Evolutionary conservation across 495 filamentous ascomycete genomes (phyloP).

Genomic region (Hyaloscypha hepaticicola): DNA sequence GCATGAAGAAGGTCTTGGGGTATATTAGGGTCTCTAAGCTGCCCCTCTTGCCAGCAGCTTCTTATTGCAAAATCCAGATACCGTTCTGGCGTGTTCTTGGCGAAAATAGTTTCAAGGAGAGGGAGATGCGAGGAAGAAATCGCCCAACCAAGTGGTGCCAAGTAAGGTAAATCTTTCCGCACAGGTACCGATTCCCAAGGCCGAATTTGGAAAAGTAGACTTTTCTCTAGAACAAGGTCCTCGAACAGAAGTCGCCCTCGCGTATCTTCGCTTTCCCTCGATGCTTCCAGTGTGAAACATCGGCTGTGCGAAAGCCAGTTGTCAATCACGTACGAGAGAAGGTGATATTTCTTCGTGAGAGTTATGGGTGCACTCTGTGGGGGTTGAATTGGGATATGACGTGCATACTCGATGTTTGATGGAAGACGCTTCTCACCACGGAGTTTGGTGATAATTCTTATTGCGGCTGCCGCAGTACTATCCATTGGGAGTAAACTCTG

Average conservation of each 20-base stretch:
- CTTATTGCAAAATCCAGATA: too few relatives aligned
- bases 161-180: too few relatives aligned
- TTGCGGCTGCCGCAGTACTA: not conserved
- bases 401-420: not conserved
- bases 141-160: too few relatives aligned
- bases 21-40: too few relatives aligned
- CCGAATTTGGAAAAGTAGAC: not conserved
- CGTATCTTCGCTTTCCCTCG: not conserved
- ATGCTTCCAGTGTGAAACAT: not conserved
- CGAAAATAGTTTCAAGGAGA: too few relatives aligned
- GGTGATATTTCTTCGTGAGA: not conserved
- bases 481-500: not conserved
- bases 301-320: conserved; percentile 6
- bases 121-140: too few relatives aligned
- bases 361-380: not conserved
- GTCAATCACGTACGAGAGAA: not conserved
- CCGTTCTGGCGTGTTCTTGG: too few relatives aligned
- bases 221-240: not conserved
- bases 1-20: too few relatives aligned
- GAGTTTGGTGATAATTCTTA: not conserved
- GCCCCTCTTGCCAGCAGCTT: too few relatives aligned
- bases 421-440: too few relatives aligned
- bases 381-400: not conserved
- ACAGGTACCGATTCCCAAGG: too few relatives aligned
- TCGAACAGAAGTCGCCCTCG: too few relatives aligned